Conservation (phyloP, 257 asterid species). For the Nicotiana undulata region DNA sequence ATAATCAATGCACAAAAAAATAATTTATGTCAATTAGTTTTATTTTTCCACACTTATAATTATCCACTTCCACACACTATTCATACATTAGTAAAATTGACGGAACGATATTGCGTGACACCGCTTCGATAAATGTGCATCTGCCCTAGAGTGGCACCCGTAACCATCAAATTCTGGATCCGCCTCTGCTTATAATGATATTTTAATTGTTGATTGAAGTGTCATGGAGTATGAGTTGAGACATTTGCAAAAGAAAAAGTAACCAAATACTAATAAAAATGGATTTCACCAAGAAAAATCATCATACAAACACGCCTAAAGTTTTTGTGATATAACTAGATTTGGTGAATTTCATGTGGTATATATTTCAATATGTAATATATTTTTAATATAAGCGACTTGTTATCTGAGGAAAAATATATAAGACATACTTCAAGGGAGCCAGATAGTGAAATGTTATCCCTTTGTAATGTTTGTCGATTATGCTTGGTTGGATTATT, state of each 20-base stretch:
- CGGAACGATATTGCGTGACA: too few relatives aligned
- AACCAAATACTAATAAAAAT: not conserved
- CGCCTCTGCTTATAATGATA: not conserved
- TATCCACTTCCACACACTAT: too few relatives aligned
- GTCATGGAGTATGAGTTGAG: not conserved
- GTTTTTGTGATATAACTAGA: not conserved
- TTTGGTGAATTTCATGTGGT: not conserved
- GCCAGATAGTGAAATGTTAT: not conserved
- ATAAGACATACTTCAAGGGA: not conserved
- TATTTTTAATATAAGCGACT: not conserved
- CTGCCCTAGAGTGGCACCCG: too few relatives aligned
- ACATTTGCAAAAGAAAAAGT: not conserved
- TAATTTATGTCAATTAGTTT: too few relatives aligned
- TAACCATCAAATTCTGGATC: too few relatives aligned
- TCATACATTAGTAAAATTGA: too few relatives aligned
- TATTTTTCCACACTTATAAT: too few relatives aligned
- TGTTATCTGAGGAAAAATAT: not conserved
- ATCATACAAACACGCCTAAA: not conserved
- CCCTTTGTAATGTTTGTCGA: not conserved
- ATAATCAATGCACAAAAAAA: too few relatives aligned
- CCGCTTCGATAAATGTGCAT: too few relatives aligned
- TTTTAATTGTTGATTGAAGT: conserved; percentile 1
- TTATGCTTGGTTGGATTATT: not conserved
- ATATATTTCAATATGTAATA: not conserved
- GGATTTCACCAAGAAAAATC: not conserved